Evolutionary conservation across 805 yeast genomes (phyloP).

Genomic region (Lipomyces sp.): DNA sequence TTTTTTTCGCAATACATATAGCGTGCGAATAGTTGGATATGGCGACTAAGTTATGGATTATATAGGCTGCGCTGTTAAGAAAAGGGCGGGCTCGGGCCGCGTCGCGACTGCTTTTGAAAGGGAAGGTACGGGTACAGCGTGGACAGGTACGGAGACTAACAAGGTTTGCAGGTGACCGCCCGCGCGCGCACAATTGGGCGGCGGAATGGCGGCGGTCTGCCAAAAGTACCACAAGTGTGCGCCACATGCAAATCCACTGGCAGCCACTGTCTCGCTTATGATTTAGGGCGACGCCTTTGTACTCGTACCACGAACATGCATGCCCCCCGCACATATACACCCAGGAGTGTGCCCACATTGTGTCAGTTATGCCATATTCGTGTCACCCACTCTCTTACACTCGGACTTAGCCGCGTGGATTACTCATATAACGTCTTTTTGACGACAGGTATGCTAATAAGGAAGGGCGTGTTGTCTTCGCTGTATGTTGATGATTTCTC

Average conservation of each 20-base stretch:
- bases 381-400: too few species aligned
- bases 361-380: too few species aligned
- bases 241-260: neutral
- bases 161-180: slow-evolving; percentile 1
- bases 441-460: too few species aligned
- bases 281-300: neutral
- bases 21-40: neutral
- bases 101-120: neutral
- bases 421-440: too few species aligned
- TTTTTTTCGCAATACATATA: neutral
- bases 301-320: neutral
- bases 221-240: too few species aligned
- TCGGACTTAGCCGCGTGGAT: too few species aligned
- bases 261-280: neutral
- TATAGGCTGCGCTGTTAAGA: too few species aligned
- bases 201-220: too few species aligned
- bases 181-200: neutral
- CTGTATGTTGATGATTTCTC: too few species aligned
- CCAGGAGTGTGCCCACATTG: neutral
- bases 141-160: neutral
- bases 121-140: neutral
- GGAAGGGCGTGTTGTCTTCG: too few species aligned
- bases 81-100: too few species aligned
- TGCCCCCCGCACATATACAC: neutral
- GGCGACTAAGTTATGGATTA: neutral